These are phyloP conservation scores for Colletotrichum aenigma DNA, from an alignment of 2,329 filamentous ascomycete species.

Conservation along the genomic window DNA sequence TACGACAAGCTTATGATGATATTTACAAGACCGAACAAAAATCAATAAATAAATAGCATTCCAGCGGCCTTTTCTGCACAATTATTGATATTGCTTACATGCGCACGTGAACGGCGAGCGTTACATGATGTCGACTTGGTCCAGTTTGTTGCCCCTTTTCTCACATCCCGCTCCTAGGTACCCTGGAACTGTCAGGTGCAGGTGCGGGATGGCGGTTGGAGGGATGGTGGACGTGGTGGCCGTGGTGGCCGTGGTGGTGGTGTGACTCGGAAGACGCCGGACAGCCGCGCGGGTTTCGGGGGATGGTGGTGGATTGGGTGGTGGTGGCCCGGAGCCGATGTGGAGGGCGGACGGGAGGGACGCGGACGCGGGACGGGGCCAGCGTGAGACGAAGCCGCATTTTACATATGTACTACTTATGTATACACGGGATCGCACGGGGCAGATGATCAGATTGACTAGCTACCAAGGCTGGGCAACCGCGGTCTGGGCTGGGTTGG, in stretches of 20 bases:
- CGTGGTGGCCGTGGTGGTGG: not conserved
- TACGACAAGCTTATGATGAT: not conserved
- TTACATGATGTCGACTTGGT: not conserved
- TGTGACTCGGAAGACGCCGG: not conserved
- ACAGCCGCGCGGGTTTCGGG: not conserved
- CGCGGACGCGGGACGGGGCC: not conserved
- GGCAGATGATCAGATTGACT: not conserved
- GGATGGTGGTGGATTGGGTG: not conserved
- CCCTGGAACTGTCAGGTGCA: not conserved
- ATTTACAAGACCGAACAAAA: not conserved
- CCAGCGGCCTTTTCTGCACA: not conserved
- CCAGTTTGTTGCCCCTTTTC: not conserved
- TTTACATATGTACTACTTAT: not conserved
- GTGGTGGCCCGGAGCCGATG: not conserved
- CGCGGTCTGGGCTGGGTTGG: not conserved
- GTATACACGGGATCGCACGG: not conserved
- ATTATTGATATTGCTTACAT: not conserved
- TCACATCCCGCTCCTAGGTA: not conserved
- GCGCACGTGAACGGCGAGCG: not conserved
- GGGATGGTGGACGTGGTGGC: not conserved
- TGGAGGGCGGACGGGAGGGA: not conserved
- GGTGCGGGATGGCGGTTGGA: not conserved
- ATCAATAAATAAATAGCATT: not conserved
- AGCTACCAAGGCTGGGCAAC: not conserved
- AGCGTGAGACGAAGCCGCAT: not conserved